Evolutionary conservation across 2,329 filamentous ascomycete species (phyloP).

Genomic region (Pezicula neosporulosa): DNA sequence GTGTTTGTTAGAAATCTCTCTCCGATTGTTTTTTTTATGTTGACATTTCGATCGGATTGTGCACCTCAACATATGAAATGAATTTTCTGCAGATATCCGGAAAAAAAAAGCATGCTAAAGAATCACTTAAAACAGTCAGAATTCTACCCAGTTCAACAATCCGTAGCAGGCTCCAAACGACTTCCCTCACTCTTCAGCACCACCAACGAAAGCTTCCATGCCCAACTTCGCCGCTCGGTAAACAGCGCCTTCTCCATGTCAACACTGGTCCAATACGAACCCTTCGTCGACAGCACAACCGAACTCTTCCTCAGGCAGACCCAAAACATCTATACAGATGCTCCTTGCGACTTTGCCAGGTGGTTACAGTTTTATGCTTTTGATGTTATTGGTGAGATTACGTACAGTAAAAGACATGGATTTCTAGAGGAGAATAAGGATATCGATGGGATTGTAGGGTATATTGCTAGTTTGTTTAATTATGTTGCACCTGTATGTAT

Average conservation of each 20-base stretch:
- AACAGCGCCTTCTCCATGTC: conserved; percentile 78
- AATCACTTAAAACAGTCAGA: conserved; percentile 52
- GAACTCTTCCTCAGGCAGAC: conserved; percentile 66
- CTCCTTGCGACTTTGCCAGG: conserved; percentile 58
- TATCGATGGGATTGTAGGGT: conserved; percentile 69
- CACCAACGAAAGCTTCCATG: conserved; percentile 71
- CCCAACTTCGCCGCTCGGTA: conserved; percentile 70
- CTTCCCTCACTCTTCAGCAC: conserved; percentile 75
- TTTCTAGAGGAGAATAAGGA: conserved; percentile 74
- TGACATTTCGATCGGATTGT: too few species aligned
- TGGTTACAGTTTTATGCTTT: conserved; percentile 83
- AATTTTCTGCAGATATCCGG: neutral
- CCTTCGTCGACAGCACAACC: conserved; percentile 73
- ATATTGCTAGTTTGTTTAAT: conserved; percentile 60
- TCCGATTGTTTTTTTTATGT: too few species aligned
- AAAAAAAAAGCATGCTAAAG: neutral
- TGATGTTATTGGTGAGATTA: conserved; percentile 76
- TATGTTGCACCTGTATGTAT: conserved; percentile 65
- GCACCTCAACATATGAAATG: too few species aligned
- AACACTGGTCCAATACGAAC: conserved; percentile 73
- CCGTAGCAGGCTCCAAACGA: conserved; percentile 63
- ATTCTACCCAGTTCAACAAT: conserved; percentile 78
- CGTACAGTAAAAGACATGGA: conserved; percentile 71
- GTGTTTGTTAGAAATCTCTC: neutral
- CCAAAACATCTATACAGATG: conserved; percentile 42